Conservation (phyloP, 2,329 filamentous ascomycete genomes). For the Cladosporium sp. region DNA sequence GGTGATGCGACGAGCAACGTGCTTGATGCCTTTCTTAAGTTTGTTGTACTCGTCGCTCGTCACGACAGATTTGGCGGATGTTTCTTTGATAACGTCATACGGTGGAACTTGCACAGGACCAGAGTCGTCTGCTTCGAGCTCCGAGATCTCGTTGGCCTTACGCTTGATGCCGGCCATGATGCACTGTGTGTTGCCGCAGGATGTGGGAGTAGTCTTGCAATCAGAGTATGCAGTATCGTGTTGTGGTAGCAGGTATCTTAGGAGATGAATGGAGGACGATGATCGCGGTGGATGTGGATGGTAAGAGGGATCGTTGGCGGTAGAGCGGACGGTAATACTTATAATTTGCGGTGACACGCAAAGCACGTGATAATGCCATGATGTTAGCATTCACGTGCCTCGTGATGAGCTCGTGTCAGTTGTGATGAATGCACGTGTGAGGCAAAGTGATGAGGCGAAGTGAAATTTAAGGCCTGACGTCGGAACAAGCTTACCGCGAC, state of each 20-base stretch:
- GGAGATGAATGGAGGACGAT: neutral
- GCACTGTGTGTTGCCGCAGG: neutral
- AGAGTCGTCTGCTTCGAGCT: neutral
- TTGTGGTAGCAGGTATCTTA: neutral
- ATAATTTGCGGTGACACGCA: neutral
- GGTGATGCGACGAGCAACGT: neutral
- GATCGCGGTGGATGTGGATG: neutral
- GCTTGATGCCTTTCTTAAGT: neutral
- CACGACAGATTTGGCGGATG: neutral
- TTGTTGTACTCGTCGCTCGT: neutral
- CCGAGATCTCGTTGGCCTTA: neutral
- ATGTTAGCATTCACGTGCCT: neutral
- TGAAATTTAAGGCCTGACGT: neutral
- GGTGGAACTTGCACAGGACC: neutral
- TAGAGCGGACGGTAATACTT: neutral
- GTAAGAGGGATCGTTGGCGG: neutral
- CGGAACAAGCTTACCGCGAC: slow-evolving; percentile 13
- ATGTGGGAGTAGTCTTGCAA: neutral
- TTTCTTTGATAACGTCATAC: slow-evolving; percentile 5
- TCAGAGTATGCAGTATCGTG: neutral
- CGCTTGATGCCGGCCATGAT: neutral
- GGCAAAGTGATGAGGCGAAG: neutral
- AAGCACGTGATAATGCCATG: neutral
- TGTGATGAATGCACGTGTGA: neutral
- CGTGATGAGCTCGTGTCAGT: neutral